These are phyloP conservation scores for Exophiala viscosa DNA, from an alignment of 2,329 filamentous ascomycete genomes.

Conservation along the genomic window DNA sequence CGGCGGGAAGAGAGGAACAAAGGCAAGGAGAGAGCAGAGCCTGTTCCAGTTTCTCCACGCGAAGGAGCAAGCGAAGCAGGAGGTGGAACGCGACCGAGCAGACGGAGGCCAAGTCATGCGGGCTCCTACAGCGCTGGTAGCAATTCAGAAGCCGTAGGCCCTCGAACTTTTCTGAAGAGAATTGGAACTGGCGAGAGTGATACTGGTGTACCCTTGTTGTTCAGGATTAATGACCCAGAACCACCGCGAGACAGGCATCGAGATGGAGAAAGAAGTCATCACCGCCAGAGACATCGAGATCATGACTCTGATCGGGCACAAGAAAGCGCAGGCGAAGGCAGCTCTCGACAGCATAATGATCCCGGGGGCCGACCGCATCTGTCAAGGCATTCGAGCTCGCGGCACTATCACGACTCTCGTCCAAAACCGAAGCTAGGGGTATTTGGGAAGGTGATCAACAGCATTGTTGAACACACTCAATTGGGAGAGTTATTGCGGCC, in stretches of 20 bases:
- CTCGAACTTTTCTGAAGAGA: constrained; percentile 20
- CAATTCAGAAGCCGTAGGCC: constrained; percentile 13
- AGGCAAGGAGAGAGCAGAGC: constrained; percentile 1
- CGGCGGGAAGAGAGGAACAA: constrained; percentile 13
- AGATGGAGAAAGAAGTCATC: constrained; percentile 7
- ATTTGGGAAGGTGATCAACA: constrained; percentile 11
- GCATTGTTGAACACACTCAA: constrained; percentile 13
- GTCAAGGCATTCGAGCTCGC: constrained; percentile 13
- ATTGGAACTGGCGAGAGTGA: constrained; percentile 41
- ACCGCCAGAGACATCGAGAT: constrained; percentile 4
- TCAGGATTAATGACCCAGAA: constrained; percentile 28
- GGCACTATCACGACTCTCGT: constrained; percentile 5
- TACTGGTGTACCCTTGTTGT: constrained; percentile 38
- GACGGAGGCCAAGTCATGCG: constrained; percentile 17
- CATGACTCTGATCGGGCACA: constrained; percentile 1
- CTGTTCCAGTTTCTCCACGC: background rate
- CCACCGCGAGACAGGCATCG: constrained; percentile 3
- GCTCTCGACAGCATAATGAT: constrained; percentile 1
- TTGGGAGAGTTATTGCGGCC: constrained; percentile 10
- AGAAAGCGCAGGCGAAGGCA: background rate
- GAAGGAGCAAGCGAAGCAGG: constrained; percentile 1
- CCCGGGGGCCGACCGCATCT: constrained; percentile 1
- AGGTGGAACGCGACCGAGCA: constrained; percentile 3
- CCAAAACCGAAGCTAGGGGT: constrained; percentile 11
- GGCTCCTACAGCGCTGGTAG: constrained; percentile 17